Conservation (phyloP, 2,329 filamentous ascomycete genomes). For the Hyphodiscus sp. region DNA sequence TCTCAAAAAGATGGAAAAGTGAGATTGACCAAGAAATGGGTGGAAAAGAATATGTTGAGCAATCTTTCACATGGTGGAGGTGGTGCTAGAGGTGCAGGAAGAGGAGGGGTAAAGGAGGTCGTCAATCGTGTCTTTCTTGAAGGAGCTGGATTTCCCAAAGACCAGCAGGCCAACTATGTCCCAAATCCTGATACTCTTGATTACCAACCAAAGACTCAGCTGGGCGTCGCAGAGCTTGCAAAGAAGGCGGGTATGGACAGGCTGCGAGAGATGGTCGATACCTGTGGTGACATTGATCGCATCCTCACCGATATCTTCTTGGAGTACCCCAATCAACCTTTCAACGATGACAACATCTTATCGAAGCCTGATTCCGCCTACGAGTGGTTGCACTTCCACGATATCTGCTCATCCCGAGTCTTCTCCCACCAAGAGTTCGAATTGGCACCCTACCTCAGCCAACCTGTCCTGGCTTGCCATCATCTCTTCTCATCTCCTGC, state of each 20-base stretch:
- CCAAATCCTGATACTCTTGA: conserved; percentile 24
- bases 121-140: conserved; percentile 73
- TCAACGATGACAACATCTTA: conserved; percentile 87
- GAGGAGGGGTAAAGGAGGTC: conserved; percentile 67
- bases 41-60: conserved; percentile 64
- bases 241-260: conserved; percentile 69
- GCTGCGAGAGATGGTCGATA: conserved; percentile 69
- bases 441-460: conserved; percentile 76
- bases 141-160: conserved; percentile 60
- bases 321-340: conserved; percentile 79
- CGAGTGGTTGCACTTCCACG: conserved; percentile 95
- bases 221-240: conserved; percentile 65
- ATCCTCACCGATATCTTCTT: conserved; percentile 80
- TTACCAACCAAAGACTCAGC: conserved; percentile 43
- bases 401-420: conserved; percentile 70
- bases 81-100: conserved; percentile 63
- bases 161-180: conserved; percentile 20
- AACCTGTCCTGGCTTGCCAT: conserved; percentile 85
- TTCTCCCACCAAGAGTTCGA: conserved; percentile 92
- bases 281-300: conserved; percentile 70
- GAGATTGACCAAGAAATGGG: conserved; percentile 66
- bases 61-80: conserved; percentile 66
- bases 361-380: conserved; percentile 76
- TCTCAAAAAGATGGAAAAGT: conserved; percentile 34
- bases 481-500: conserved; percentile 74